These are phyloP conservation scores for Dictyostelium intermedium DNA, from an alignment of 78 protist genomes.

Conservation along the genomic window DNA sequence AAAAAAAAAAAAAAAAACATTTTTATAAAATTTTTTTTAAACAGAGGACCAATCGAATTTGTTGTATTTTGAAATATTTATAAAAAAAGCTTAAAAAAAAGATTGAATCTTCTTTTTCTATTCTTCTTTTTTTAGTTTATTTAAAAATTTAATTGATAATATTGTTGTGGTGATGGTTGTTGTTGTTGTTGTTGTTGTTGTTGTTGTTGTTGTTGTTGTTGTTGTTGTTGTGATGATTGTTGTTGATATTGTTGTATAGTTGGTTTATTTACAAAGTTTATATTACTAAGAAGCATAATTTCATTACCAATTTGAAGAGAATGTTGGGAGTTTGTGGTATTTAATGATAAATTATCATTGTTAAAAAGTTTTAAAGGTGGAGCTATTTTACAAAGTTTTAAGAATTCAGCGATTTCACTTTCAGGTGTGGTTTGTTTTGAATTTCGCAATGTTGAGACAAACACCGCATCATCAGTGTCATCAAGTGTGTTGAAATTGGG, in stretches of 20 bases:
- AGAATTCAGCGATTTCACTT: constrained; percentile 57
- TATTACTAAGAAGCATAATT: not conserved
- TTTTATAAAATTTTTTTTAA: too few species aligned
- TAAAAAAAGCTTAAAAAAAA: not conserved
- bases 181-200: not conserved
- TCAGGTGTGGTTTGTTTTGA: not conserved
- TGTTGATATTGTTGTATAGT: not conserved
- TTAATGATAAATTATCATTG: not conserved
- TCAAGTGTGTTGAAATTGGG: not conserved
- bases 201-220: not conserved
- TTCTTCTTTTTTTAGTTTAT: not conserved
- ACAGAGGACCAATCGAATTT: too few species aligned
- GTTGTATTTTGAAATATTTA: too few species aligned
- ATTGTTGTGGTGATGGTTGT: not conserved
- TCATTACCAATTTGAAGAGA: constrained; percentile 8
- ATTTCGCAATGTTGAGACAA: constrained; percentile 11
- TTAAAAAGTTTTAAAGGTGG: constrained; percentile 68
- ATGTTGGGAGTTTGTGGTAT: not conserved
- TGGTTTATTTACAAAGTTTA: constrained; percentile 23
- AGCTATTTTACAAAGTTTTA: constrained; percentile 63
- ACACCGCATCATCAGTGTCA: constrained; percentile 50
- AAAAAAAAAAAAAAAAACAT: too few species aligned
- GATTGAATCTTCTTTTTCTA: not conserved
- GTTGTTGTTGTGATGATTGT: not conserved
- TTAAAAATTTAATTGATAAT: not conserved